These are phyloP conservation scores for Coemansia sp. DNA, from an alignment of 192 early-diverging fungal species.

Conservation along the genomic window DNA sequence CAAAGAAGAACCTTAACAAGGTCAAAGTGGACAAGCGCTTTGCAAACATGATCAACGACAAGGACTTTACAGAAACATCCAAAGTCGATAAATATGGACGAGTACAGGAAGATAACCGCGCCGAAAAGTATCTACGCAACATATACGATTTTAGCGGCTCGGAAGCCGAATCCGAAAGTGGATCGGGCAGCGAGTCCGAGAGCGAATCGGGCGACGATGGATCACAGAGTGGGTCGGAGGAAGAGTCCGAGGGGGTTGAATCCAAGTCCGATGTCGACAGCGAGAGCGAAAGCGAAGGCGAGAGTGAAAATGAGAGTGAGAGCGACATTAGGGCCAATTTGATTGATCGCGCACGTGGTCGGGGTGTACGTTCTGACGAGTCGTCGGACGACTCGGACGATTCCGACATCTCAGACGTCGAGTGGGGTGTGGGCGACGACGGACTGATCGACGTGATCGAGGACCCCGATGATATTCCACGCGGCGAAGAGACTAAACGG, in stretches of 20 bases:
- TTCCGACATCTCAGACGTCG: conserved; percentile 30
- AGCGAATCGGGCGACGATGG: conserved; percentile 6
- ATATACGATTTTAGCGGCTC: conserved; percentile 56
- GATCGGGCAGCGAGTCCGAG: conserved; percentile 10
- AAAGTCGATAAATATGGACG: conserved; percentile 47
- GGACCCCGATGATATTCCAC: conserved; percentile 54
- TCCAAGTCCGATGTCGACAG: conserved; percentile 3
- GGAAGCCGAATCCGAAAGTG: conserved; percentile 12
- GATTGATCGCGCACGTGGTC: conserved; percentile 79
- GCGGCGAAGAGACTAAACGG: conserved; percentile 61
- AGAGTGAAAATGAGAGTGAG: conserved; percentile 35
- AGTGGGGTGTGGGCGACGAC: conserved; percentile 26
- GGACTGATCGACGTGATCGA: conserved; percentile 56
- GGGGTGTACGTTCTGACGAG: conserved; percentile 55
- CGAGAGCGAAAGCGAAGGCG: conserved; percentile 6
- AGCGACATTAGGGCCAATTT: neutral
- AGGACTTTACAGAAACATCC: conserved; percentile 56
- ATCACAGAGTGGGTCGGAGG: conserved; percentile 12
- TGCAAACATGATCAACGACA: conserved; percentile 69
- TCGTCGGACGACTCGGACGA: conserved; percentile 32
- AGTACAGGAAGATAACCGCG: conserved; percentile 25
- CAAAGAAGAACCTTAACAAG: conserved; percentile 78
- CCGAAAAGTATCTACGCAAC: conserved; percentile 29
- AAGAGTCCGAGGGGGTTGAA: conserved; percentile 11
- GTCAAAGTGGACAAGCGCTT: conserved; percentile 90